Evolutionary conservation across 345 rosid species (phyloP), one percentile per base, ranked within the genome.

Genomic region (Eucalyptus polybractea): DNA sequence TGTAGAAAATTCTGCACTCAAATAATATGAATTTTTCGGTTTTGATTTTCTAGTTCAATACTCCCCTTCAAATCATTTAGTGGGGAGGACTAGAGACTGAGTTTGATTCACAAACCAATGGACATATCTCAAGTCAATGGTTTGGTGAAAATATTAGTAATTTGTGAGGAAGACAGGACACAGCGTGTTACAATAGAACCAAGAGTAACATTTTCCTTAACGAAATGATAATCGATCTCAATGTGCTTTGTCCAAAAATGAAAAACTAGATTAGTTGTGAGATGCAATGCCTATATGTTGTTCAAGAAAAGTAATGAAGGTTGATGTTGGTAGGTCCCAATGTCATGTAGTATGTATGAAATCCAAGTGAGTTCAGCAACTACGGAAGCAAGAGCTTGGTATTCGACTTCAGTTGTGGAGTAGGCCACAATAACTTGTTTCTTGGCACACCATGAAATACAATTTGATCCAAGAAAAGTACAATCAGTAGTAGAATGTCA

Each of bases 61-160:
- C 69, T 60, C 31, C 67, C 31, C 69, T 60, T 27, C 69, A 60
- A 60, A 27, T 13, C 0, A 2, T 6, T 60, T 7, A 27, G 6
- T 12, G 69, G 16, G 69, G 69, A 27, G 31, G n/a, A 25, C 69
- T 2, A 60, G 0, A 54, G 60, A 2, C 5, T 0, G 1, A 50
- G 29, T 60, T 50, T 60, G 69, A 27, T 60, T 60, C 1, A 0
- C 0, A 60, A 27, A 60, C 69, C 1, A 1, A 27, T n/a, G 25
- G 0, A 54, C 27, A 8, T 56, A 56, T 56, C 62, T 24, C 6
- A 0, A 56, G 62, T 24, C 13, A 29, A 62, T 62, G 72, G 72
- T 62, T 62, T 62, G 17, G 8, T 62, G 31, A 62, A 62, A 62
- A 62, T 13, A 13, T 62, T 14, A 29, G 17, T n/a, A 62, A 29